phyloP scores from a whole-genome alignment of 148 eudicot genomes.

The Camellia japonica region DNA sequence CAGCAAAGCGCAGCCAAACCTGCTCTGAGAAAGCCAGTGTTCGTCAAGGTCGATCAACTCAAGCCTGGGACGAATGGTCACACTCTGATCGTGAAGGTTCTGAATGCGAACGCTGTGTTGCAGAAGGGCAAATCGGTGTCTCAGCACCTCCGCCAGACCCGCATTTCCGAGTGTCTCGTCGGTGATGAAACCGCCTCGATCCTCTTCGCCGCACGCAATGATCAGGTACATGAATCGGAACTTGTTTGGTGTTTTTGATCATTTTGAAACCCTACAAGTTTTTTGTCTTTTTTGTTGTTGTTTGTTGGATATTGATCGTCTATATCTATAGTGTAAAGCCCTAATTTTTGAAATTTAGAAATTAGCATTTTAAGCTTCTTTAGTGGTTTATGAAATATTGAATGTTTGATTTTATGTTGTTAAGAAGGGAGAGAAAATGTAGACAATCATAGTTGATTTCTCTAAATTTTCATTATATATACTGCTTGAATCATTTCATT shows the following conservation, averaged over 20 bases:
- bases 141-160: constrained; percentile 28
- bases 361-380: not conserved
- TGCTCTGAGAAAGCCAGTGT: constrained; percentile 40
- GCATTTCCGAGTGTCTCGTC: constrained; percentile 48
- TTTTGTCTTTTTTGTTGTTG: not conserved
- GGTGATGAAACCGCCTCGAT: constrained; percentile 48
- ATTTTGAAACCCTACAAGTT: not conserved
- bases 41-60: constrained; percentile 38
- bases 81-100: constrained; percentile 35
- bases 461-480: not conserved
- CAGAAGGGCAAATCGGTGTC: constrained; percentile 27
- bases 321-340: not conserved
- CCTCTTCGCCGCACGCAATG: constrained; percentile 55
- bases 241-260: not conserved
- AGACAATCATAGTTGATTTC: not conserved
- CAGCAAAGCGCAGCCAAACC: constrained; percentile 17
- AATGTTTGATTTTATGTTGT: not conserved
- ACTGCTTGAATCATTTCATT: not conserved
- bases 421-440: not conserved
- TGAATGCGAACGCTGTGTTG: constrained; percentile 31
- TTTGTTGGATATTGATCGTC: not conserved
- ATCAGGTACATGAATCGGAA: constrained; percentile 31
- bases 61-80: constrained; percentile 44
- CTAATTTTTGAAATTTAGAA: not conserved
- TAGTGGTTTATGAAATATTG: not conserved